These are phyloP conservation scores for Colletotrichum caudatum DNA, from an alignment of 2,329 filamentous ascomycete genomes.

Conservation along the genomic window DNA sequence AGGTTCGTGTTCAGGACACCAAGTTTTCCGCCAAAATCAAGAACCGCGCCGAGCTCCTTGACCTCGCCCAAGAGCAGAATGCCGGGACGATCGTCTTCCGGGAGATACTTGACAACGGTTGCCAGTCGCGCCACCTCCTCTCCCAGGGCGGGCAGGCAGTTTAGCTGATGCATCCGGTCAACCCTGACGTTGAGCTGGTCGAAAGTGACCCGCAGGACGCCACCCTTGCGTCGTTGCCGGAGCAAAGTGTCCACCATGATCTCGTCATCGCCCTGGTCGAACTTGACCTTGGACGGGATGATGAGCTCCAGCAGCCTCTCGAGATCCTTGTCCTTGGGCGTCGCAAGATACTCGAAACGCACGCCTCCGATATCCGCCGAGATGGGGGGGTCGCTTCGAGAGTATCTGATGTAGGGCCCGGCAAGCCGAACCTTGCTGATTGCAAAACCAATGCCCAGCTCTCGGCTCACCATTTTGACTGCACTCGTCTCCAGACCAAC, in stretches of 20 bases:
- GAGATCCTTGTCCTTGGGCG: conserved; percentile 83
- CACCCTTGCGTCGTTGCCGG: conserved; percentile 86
- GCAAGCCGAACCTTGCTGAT: conserved; percentile 81
- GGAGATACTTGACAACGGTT: conserved; percentile 92
- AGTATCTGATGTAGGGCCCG: conserved; percentile 73
- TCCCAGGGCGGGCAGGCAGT: conserved; percentile 76
- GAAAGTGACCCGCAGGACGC: conserved; percentile 79
- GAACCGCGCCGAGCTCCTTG: conserved; percentile 69
- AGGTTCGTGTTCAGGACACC: conserved; percentile 72
- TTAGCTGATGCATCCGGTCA: conserved; percentile 72
- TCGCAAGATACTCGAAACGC: conserved; percentile 77
- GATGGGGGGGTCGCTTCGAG: conserved; percentile 69
- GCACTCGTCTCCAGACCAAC: conserved; percentile 82
- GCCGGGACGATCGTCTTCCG: conserved; percentile 94
- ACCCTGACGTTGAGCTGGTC: conserved; percentile 73
- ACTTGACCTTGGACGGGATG: conserved; percentile 91
- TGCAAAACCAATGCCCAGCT: conserved; percentile 76
- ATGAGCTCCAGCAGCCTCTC: conserved; percentile 86
- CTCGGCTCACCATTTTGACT: conserved; percentile 82
- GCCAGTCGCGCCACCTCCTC: conserved; percentile 86
- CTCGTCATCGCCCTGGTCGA: conserved; percentile 86
- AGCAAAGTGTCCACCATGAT: conserved; percentile 94
- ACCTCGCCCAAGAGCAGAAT: conserved; percentile 80
- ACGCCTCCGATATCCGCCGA: conserved; percentile 73
- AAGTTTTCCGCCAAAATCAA: conserved; percentile 76